These are phyloP conservation scores for Conticribra weissflogii DNA, from an alignment of 108 stramenopile species.

Conservation along the genomic window DNA sequence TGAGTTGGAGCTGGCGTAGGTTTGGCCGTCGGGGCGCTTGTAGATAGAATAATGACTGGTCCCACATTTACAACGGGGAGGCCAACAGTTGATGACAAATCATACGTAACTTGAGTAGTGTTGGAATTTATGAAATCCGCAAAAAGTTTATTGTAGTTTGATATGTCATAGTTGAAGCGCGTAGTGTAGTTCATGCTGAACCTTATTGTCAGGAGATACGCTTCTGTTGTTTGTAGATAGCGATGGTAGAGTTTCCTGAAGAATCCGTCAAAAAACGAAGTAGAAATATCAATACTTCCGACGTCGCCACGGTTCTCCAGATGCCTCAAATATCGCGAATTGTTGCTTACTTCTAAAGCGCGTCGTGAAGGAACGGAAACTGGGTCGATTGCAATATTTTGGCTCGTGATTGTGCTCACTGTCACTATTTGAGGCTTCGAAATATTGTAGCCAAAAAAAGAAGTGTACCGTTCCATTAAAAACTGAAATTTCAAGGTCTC, in stretches of 20 bases:
- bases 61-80: slow-evolving; percentile 6
- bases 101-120: slow-evolving; percentile 14
- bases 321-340: neutral
- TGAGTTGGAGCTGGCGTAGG: neutral
- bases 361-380: neutral
- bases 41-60: slow-evolving; percentile 2
- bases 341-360: neutral
- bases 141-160: slow-evolving; percentile 11
- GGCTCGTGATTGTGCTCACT: neutral
- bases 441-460: slow-evolving; percentile 16
- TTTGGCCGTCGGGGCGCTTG: neutral
- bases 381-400: slow-evolving; percentile 4
- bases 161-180: slow-evolving; percentile 5
- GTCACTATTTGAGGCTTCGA: slow-evolving; percentile 8
- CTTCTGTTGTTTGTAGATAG: neutral
- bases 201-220: neutral
- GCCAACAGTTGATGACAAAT: slow-evolving; percentile 10
- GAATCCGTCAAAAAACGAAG: neutral
- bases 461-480: slow-evolving; percentile 11
- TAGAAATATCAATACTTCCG: neutral
- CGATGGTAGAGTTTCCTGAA: neutral
- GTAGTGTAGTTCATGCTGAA: slow-evolving; percentile 25
- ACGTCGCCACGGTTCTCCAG: neutral
- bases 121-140: slow-evolving; percentile 24
- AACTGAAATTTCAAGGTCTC: slow-evolving; percentile 3